Evolutionary conservation across 371 early-diverging fungal species (phyloP).

Genomic region (Mucor indicus): DNA sequence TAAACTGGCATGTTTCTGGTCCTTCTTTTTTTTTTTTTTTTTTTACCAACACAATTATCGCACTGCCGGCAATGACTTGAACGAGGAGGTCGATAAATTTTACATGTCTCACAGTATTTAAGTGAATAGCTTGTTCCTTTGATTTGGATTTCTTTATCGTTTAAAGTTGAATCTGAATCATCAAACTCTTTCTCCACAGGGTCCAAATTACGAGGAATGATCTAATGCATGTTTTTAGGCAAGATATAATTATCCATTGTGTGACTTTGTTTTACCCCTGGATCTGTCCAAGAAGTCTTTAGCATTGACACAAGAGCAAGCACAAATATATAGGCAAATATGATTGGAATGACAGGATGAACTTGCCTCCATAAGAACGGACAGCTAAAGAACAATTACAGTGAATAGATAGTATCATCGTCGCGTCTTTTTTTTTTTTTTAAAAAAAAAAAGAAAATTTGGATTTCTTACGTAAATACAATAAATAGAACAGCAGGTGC

Average conservation of each 20-base stretch:
- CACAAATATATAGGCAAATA: conserved; percentile 74
- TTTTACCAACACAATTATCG: conserved; percentile 84
- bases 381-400: conserved; percentile 36
- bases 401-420: background rate
- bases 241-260: too few relatives aligned
- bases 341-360: conserved; percentile 60
- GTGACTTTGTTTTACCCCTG: conserved; percentile 56
- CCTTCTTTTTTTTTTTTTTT: background rate
- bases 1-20: background rate
- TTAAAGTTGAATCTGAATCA: conserved; percentile 16
- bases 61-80: conserved; percentile 86
- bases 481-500: conserved; percentile 63
- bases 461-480: conserved; percentile 64
- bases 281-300: conserved; percentile 87
- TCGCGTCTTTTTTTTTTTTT: too few relatives aligned
- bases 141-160: conserved; percentile 59
- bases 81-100: conserved; percentile 85
- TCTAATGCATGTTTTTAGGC: conserved; percentile 22
- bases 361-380: conserved; percentile 66
- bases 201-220: conserved; percentile 76
- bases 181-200: conserved; percentile 25
- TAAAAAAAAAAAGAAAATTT: too few relatives aligned
- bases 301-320: conserved; percentile 72
- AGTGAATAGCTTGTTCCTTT: conserved; percentile 63
- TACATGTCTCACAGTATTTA: conserved; percentile 89